phyloP scores from a whole-genome alignment of 768 basidiomycete species.

The Tulasnella sp. region DNA sequence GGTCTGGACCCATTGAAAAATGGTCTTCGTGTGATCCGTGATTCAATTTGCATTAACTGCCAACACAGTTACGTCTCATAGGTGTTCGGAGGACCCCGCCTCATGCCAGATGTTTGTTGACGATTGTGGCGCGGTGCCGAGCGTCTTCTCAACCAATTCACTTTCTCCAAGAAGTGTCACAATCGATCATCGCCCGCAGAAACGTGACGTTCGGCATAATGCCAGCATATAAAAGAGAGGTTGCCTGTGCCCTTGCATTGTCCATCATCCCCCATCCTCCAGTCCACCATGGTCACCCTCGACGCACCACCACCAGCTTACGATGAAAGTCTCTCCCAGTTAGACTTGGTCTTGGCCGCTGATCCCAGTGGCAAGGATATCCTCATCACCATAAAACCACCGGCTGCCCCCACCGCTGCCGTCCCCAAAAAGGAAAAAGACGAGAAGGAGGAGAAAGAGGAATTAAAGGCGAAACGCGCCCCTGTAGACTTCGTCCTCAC shows the following conservation, averaged over 20 bases:
- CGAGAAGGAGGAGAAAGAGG: not conserved
- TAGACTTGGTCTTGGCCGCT: not conserved
- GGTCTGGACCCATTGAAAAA: too few relatives aligned
- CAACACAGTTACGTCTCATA: too few relatives aligned
- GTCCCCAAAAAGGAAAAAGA: not conserved
- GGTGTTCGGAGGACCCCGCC: too few relatives aligned
- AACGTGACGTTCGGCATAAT: not conserved
- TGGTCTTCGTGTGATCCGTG: too few relatives aligned
- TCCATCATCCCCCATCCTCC: not conserved
- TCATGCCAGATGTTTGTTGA: not conserved
- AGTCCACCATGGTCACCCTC: not conserved
- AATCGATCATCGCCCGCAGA: not conserved
- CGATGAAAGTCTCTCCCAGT: not conserved
- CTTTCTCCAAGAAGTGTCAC: not conserved
- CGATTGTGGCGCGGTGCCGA: not conserved
- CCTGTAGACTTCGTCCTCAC: slow-evolving; percentile 29
- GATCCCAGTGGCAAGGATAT: slow-evolving; percentile 13
- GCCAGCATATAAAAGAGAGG: not conserved
- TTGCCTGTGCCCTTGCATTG: too few relatives aligned
- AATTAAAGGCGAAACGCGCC: slow-evolving; percentile 15
- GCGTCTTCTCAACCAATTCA: not conserved
- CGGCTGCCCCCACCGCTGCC: not conserved
- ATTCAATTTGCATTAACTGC: too few relatives aligned
- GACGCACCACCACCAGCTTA: not conserved
- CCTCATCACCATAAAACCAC: slow-evolving; percentile 18